Conservation (phyloP, 345 rosid genomes). For the Salix caprea region DNA sequence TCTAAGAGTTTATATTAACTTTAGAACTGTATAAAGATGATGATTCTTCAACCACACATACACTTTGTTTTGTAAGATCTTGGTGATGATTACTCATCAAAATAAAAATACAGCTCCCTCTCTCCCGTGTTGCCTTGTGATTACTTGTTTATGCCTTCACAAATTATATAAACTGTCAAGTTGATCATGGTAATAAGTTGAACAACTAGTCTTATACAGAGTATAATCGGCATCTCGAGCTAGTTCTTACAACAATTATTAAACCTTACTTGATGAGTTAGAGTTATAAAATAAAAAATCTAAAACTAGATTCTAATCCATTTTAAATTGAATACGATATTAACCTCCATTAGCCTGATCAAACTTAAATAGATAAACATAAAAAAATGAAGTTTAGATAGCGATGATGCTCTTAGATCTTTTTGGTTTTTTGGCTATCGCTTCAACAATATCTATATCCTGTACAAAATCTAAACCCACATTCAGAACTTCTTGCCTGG, state of each 20-base stretch:
- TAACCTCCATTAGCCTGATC: no score
- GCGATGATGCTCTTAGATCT: slow-evolving; percentile 10
- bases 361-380: no score
- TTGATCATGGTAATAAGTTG: background rate
- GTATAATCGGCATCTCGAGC: background rate
- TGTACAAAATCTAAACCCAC: slow-evolving; percentile 14
- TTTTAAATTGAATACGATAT: no score
- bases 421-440: slow-evolving; percentile 11
- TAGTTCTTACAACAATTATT: background rate
- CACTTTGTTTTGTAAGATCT: background rate
- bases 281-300: no score
- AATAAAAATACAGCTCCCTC: background rate
- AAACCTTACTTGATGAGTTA: no score
- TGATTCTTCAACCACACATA: background rate
- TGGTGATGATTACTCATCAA: background rate
- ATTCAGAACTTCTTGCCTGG: slow-evolving; percentile 24
- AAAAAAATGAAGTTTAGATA: no score
- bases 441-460: slow-evolving; percentile 17
- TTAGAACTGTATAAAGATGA: slow-evolving; percentile 28
- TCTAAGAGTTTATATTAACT: slow-evolving; percentile 14
- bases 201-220: background rate
- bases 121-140: background rate
- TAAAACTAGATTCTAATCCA: no score
- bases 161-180: background rate
- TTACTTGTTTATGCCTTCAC: background rate